Evolutionary conservation across 352 stramenopile species (phyloP).

Genomic region (Phytophthora colocasiae): DNA sequence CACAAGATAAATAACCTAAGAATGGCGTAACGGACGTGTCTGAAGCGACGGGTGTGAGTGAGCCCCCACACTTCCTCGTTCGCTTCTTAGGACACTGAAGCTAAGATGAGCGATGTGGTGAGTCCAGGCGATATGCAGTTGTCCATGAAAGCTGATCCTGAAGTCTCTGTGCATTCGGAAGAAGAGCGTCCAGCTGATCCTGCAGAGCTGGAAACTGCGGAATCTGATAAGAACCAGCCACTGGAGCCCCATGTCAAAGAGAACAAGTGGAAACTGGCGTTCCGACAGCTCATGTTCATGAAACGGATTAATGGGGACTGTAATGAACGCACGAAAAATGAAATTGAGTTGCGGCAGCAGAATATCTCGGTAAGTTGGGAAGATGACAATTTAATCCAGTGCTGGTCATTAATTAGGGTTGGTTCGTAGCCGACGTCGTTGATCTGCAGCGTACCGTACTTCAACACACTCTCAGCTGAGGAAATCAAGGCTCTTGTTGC

Average conservation of each 20-base stretch:
- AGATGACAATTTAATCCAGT: too few species aligned
- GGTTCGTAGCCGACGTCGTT: conserved; percentile 60
- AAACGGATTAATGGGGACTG: conserved; percentile 86
- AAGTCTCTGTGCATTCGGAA: not conserved
- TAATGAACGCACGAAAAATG: conserved; percentile 77
- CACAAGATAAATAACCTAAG: too few species aligned
- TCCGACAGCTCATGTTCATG: conserved; percentile 86
- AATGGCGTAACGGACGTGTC: conserved; percentile 28
- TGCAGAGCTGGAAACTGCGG: not conserved
- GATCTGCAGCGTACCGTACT: conserved; percentile 81
- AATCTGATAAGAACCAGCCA: not conserved
- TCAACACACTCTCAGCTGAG: conserved; percentile 64
- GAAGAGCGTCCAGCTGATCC: conserved; percentile 28
- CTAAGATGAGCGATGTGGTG: conserved; percentile 26
- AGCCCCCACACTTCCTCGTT: conserved; percentile 3
- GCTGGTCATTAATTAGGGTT: not conserved
- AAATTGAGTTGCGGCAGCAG: conserved; percentile 81
- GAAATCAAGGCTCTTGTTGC: conserved; percentile 65
- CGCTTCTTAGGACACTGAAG: conserved; percentile 24
- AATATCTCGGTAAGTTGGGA: conserved; percentile 64
- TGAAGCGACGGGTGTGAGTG: conserved; percentile 12
- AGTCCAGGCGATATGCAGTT: conserved; percentile 20
- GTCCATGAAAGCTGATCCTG: conserved; percentile 17
- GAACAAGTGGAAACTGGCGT: conserved; percentile 81
- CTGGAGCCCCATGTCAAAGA: conserved; percentile 32